Percentiles rank a stretch among this genome's conserved stretches.
Evolutionary conservation across 768 basidiomycete genomes (phyloP).

Genomic region (Clitopilus hobsonii): DNA sequence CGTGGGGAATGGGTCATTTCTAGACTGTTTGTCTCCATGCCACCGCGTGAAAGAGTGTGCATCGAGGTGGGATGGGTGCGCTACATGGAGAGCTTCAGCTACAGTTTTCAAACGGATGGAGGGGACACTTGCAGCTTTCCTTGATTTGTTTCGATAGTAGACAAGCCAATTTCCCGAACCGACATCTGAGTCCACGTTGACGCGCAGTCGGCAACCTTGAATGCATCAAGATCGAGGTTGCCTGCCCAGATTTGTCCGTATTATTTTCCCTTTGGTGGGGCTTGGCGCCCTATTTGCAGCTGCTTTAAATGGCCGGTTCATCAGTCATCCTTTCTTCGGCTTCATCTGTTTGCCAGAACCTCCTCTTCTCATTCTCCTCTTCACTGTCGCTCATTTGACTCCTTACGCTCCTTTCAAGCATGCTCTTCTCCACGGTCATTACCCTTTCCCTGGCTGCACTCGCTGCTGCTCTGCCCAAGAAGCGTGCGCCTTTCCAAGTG

Average conservation of each 20-base stretch:
- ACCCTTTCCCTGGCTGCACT: conserved; percentile 10
- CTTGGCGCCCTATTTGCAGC: neutral
- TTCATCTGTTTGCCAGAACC: neutral
- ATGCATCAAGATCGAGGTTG: neutral
- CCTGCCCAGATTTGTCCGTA: neutral
- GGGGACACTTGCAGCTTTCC: no score
- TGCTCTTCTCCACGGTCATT: conserved; percentile 12
- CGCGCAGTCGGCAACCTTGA: neutral
- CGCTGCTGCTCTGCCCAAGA: conserved; percentile 15
- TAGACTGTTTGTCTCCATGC: no score
- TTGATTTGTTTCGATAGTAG: no score
- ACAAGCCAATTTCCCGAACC: no score
- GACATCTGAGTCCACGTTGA: neutral
- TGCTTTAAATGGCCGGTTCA: neutral
- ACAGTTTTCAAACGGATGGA: no score
- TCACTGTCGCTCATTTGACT: neutral
- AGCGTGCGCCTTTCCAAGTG: conserved; percentile 23
- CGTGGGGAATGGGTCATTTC: no score
- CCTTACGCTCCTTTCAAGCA: conserved; percentile 3
- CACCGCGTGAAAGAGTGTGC: no score
- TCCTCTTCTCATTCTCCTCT: neutral
- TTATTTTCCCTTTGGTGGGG: neutral
- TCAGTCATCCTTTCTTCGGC: neutral
- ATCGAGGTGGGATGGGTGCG: no score
- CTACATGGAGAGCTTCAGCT: no score